Evolutionary conservation across 306 rosid genomes (phyloP).

Genomic region (Dryas drummondii): DNA sequence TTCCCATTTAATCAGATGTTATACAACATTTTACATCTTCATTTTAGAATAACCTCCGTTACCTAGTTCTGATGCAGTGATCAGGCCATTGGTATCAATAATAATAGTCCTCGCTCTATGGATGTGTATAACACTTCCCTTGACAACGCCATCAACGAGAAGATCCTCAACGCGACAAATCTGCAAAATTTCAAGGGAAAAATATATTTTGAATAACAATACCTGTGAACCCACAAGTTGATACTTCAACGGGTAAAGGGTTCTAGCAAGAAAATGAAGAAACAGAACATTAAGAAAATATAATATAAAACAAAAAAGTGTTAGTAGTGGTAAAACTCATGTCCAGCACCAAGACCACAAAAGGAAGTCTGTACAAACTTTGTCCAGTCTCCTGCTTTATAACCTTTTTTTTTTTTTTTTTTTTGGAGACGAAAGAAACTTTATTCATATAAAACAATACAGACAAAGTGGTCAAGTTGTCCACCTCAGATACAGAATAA

Average conservation of each 20-base stretch:
- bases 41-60: constrained; percentile 13
- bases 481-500: too few species aligned
- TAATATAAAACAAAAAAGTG: not conserved
- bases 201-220: constrained; percentile 14
- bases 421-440: too few species aligned
- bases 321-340: not conserved
- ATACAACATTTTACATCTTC: constrained; percentile 4
- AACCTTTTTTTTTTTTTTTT: too few species aligned
- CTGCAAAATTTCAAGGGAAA: constrained; percentile 45
- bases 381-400: not conserved
- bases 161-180: constrained; percentile 99
- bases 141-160: constrained; percentile 77
- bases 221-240: not conserved
- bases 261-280: not conserved
- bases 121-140: constrained; percentile 93
- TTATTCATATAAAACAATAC: too few species aligned
- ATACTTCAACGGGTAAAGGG: constrained; percentile 2
- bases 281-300: not conserved
- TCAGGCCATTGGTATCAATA: constrained; percentile 60
- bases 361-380: not conserved
- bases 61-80: constrained; percentile 86
- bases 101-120: constrained; percentile 96
- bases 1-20: constrained; percentile 35
- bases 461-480: too few species aligned
- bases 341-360: constrained; percentile 2